phyloP scores from a whole-genome alignment of 345 rosid species.

The Streptanthus diversifolius region DNA sequence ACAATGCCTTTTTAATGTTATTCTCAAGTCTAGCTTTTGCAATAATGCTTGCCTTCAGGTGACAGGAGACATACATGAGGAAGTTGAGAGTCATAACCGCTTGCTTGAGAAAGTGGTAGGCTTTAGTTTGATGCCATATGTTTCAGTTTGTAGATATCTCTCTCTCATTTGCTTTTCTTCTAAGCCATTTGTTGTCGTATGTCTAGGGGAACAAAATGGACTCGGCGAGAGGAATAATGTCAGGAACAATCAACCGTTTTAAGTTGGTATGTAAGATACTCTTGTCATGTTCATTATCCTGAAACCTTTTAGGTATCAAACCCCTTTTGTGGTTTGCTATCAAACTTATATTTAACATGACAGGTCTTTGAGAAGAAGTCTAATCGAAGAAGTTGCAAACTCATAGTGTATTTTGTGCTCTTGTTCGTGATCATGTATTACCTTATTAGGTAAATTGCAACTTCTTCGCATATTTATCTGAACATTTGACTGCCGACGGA shows the following conservation, averaged over 20 bases:
- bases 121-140: conserved; percentile 10
- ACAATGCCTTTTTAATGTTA: not conserved
- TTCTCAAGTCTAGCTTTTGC: not conserved
- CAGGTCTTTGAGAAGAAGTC: conserved; percentile 92
- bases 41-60: conserved; percentile 38
- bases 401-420: conserved; percentile 56
- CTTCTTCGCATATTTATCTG: not conserved
- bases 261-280: conserved; percentile 49
- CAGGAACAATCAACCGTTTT: conserved; percentile 85
- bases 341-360: not conserved
- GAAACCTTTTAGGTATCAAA: not conserved
- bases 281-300: not conserved
- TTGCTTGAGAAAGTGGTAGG: conserved; percentile 66
- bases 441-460: conserved; percentile 51
- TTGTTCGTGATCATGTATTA: conserved; percentile 53
- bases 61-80: conserved; percentile 85
- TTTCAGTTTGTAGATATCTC: not conserved
- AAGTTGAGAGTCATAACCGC: conserved; percentile 84
- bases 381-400: conserved; percentile 53
- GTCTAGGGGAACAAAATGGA: conserved; percentile 86
- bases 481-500: not conserved
- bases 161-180: not conserved
- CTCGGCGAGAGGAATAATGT: conserved; percentile 74
- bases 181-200: not conserved
- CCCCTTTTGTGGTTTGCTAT: not conserved